Conservation (phyloP, 2,329 filamentous ascomycete species). For the Diaporthe vaccinii region DNA sequence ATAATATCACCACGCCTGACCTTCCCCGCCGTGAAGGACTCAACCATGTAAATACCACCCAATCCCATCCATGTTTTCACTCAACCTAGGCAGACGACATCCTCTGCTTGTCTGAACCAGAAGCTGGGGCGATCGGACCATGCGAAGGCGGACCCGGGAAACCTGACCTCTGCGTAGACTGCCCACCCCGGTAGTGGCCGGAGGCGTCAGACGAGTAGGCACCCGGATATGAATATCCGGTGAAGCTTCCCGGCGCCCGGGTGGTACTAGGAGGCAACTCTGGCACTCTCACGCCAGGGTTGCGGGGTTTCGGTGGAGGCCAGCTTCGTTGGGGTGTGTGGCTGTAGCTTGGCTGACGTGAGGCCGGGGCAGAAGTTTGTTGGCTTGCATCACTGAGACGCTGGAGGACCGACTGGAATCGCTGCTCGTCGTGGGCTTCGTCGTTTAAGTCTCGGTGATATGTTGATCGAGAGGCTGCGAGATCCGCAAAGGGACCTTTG, state of each 20-base stretch:
- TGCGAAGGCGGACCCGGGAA: neutral
- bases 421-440: neutral
- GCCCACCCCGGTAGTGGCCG: too few relatives aligned
- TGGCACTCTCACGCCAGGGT: neutral
- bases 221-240: neutral
- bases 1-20: neutral
- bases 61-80: too few relatives aligned
- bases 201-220: accelerated
- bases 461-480: neutral
- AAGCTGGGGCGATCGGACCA: neutral
- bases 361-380: neutral
- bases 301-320: neutral
- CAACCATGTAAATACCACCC: too few relatives aligned
- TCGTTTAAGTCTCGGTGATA: neutral
- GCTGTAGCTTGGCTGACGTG: neutral
- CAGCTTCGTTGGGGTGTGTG: neutral
- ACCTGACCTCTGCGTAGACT: neutral
- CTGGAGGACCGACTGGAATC: neutral
- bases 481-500: neutral
- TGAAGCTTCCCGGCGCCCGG: neutral
- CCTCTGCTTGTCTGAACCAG: neutral
- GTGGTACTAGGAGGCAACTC: neutral
- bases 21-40: too few relatives aligned
- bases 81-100: neutral
- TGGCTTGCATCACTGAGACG: neutral